phyloP scores from a whole-genome alignment of 768 basidiomycete species.

The Mycena metata region DNA sequence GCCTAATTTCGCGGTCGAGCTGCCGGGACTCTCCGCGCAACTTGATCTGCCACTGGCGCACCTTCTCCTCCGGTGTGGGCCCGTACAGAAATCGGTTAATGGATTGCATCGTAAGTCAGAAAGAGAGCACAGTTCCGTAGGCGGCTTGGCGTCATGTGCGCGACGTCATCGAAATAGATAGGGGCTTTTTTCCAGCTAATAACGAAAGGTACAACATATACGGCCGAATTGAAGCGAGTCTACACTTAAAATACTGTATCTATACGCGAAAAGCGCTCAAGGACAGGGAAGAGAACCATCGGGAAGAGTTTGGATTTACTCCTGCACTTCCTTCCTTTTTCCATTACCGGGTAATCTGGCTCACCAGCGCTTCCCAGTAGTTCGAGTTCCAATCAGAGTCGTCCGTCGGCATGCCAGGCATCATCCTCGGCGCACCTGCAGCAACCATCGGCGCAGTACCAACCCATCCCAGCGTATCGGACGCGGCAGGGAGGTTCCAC shows the following conservation, averaged over 20 bases:
- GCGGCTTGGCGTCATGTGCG: constrained; percentile 11
- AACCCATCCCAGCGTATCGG: constrained; percentile 73
- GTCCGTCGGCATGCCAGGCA: constrained; percentile 60
- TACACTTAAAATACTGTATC: constrained; percentile 10
- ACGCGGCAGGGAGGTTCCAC: constrained; percentile 71
- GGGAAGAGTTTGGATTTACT: too few species aligned
- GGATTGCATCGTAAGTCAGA: constrained; percentile 70
- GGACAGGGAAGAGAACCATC: too few species aligned
- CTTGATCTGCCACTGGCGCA: constrained; percentile 92
- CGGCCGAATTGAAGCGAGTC: neutral
- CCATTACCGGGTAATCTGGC: too few species aligned
- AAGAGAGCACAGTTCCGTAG: constrained; percentile 21
- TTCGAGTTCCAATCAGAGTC: constrained; percentile 84
- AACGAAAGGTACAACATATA: neutral
- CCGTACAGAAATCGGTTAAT: constrained; percentile 97
- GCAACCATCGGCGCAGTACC: constrained; percentile 57
- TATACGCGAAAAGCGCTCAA: too few species aligned
- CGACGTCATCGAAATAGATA: constrained; percentile 18
- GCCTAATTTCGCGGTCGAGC: constrained; percentile 94
- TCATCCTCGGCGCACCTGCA: constrained; percentile 58
- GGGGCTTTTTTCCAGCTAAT: neutral
- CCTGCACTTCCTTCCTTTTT: too few species aligned
- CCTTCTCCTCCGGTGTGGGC: constrained; percentile 94
- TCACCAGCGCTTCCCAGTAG: constrained; percentile 88
- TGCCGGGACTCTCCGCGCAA: constrained; percentile 85